phyloP scores from a whole-genome alignment of 2,329 filamentous ascomycete genomes.

The Venturia carpophila region DNA sequence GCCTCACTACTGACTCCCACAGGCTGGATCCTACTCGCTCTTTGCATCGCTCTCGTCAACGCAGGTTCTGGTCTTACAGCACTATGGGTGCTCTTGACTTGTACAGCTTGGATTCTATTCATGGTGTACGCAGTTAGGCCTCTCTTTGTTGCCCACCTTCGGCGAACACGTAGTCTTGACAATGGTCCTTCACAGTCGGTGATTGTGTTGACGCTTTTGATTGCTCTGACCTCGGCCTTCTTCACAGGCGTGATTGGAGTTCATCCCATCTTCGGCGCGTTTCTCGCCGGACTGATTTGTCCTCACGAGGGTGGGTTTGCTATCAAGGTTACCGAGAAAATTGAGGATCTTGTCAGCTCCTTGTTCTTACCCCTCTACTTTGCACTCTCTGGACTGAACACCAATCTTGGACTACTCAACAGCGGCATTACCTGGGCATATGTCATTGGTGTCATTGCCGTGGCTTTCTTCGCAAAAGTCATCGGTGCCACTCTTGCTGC shows the following conservation, averaged over 20 bases:
- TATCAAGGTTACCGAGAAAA: conserved; percentile 86
- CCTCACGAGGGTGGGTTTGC: conserved; percentile 85
- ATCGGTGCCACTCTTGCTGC: conserved; percentile 74
- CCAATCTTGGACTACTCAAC: conserved; percentile 76
- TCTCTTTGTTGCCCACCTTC: conserved; percentile 64
- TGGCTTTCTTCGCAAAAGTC: conserved; percentile 82
- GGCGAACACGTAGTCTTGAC: conserved; percentile 67
- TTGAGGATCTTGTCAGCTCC: conserved; percentile 80
- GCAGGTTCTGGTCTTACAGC: conserved; percentile 74
- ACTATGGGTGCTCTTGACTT: conserved; percentile 73
- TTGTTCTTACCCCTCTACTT: conserved; percentile 90
- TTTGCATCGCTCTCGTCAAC: conserved; percentile 90
- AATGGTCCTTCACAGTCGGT: conserved; percentile 83
- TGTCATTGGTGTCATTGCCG: conserved; percentile 70
- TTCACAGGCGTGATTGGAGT: conserved; percentile 88
- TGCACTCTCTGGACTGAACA: conserved; percentile 81
- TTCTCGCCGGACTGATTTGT: conserved; percentile 80
- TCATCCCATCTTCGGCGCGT: conserved; percentile 90
- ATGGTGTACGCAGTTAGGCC: conserved; percentile 67
- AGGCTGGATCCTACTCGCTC: conserved; percentile 81
- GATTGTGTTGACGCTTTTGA: conserved; percentile 71
- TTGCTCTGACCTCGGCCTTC: conserved; percentile 72
- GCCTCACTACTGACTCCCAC: neutral
- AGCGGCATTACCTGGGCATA: conserved; percentile 82
- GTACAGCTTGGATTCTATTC: conserved; percentile 67